Base-by-base conservation (phyloP, 208 protist species). In the Crithidia mellificae region DNA sequence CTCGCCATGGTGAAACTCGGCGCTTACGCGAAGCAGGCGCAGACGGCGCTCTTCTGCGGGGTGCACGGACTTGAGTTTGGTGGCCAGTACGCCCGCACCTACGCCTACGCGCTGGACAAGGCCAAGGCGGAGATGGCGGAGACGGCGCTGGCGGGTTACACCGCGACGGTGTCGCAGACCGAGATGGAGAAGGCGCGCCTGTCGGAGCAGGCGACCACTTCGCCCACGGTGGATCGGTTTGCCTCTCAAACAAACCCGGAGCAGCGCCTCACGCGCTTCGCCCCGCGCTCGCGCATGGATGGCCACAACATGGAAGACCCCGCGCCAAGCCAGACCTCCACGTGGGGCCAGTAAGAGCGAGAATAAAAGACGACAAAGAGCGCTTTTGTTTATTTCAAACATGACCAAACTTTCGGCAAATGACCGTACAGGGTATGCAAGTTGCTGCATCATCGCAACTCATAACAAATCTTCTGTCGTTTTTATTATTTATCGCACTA, bases 71-170 rank as follows among this genome's bases (percentile, higher is more conserved):
- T 78, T 15, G 82, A 88, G 61, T 90, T 91, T 63, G 90, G 87
- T 15, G 90, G 90, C 34, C 92, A 92, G 80, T 92, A 96, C 72
- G 84, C 84, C 19, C 83, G 90, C 22, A 96, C 90, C 19, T 96
- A 92, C 67, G 58, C 55, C 69, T 96, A 93, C 57, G 90, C 90
- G 22, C 55, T 90, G 20, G 76, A 85, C 34, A 91, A 92, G 63
- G 90, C 87, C 7, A 91, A 92, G 76, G 52, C 77, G 25, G 86
- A 87, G 65, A 74, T 93, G 44, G 62, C 58, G 7, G 84, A 73
- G 70, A 68, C 66, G 30, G 62, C 72, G 27, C 61, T 66, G 6
- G 73, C 74, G 8, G 83, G 86, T 27, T 75, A 72, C 27, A 59
- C 54, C 29, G 71, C 74, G 36, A 74, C 81, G 19, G 29, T 73